Percentiles rank a stretch among this genome's conserved stretches.
phyloP scores from a whole-genome alignment of 306 rosid species.

The Fagus crenata region DNA sequence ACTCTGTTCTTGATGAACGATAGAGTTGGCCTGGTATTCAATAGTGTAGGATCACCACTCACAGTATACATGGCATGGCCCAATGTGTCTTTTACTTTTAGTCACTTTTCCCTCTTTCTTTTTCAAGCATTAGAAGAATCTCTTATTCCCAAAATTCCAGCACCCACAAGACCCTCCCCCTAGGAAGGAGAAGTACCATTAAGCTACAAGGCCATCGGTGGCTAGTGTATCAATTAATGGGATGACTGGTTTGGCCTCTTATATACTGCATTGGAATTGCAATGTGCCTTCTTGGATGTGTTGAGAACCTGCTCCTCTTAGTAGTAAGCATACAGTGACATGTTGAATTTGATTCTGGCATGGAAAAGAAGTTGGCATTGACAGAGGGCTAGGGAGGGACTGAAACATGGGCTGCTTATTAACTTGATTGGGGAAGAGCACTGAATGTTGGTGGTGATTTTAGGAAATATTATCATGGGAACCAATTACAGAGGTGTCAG shows the following conservation, averaged over 20 bases:
- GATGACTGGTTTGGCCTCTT: not conserved
- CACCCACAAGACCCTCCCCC: not conserved
- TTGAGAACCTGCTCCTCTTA: not conserved
- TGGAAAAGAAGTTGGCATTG: not conserved
- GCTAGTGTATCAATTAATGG: not conserved
- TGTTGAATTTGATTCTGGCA: not conserved
- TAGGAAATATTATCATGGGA: not conserved
- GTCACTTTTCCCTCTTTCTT: not conserved
- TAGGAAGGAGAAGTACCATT: not conserved
- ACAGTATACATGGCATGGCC: slow-evolving; percentile 18
- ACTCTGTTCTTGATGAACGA: slow-evolving; percentile 34
- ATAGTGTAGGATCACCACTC: slow-evolving; percentile 15
- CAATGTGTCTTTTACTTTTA: not conserved
- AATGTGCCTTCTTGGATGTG: not conserved
- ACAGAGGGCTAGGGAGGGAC: not conserved
- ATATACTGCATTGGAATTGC: not conserved
- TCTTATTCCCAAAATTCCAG: not conserved
- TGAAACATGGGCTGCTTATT: not conserved
- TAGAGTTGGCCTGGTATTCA: slow-evolving; percentile 28
- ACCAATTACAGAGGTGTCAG: not conserved
- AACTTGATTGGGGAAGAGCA: not conserved
- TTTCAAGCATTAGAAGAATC: not conserved
- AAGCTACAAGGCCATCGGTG: no score
- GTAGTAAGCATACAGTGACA: not conserved
- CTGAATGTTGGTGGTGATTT: not conserved